These are phyloP conservation scores for Lachnellula occidentalis DNA, from an alignment of 2,329 filamentous ascomycete species.

Conservation along the genomic window DNA sequence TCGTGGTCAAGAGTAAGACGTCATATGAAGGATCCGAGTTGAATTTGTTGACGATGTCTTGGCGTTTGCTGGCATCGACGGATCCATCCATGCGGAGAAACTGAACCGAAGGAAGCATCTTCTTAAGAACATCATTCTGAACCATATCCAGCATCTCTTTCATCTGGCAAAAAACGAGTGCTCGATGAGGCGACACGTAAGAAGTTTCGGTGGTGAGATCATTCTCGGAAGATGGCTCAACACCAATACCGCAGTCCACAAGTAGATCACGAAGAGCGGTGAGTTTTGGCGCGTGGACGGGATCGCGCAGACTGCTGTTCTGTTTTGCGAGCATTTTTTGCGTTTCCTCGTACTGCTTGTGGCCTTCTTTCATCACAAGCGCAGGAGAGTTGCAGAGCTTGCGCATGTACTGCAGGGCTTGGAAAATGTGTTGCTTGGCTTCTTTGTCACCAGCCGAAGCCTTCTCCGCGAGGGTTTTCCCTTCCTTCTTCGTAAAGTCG, in stretches of 20 bases:
- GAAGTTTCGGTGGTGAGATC: constrained; percentile 56
- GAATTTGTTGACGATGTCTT: constrained; percentile 98
- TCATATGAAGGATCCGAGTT: constrained; percentile 97
- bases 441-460: constrained; percentile 83
- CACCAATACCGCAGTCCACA: constrained; percentile 97
- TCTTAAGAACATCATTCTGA: constrained; percentile 84
- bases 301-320: constrained; percentile 77
- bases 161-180: constrained; percentile 98
- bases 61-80: constrained; percentile 87
- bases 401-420: constrained; percentile 98
- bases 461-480: constrained; percentile 79
- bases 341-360: constrained; percentile 83
- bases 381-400: constrained; percentile 98
- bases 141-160: constrained; percentile 99
- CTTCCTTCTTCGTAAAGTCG: constrained; percentile 90
- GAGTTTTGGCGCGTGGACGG: constrained; percentile 86
- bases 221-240: constrained; percentile 48
- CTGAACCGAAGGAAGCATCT: constrained; percentile 86
- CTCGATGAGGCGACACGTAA: constrained; percentile 92
- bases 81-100: constrained; percentile 90
- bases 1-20: constrained; percentile 86
- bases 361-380: constrained; percentile 89
- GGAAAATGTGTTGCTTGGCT: constrained; percentile 97
- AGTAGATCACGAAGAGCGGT: constrained; percentile 83
- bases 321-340: constrained; percentile 74